Evolutionary conservation across 2,329 filamentous ascomycete genomes (phyloP), one percentile per base, ranked within the genome.

Genomic region (Elsinoe fawcettii): DNA sequence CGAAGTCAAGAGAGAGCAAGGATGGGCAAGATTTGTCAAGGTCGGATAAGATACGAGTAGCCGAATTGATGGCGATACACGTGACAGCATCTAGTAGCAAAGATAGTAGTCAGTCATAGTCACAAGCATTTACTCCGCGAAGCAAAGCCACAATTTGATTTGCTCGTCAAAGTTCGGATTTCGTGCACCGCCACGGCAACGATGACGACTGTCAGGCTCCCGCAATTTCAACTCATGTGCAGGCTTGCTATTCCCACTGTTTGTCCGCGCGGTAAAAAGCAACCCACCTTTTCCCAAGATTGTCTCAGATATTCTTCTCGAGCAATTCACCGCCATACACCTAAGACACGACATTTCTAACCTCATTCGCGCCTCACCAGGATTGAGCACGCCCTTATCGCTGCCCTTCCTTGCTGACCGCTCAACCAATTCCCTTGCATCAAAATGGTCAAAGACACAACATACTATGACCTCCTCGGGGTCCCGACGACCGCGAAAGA

Each of bases 381-480:
- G 39, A 43, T 22, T 20, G 39, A 9, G 39, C 39, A 43, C 39
- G 5, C 20, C 14, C 8, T 25, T 11, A 14, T 11, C 3, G 27
- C 43, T 2, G 2, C 5, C 43, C 43, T 22, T 12, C 16, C 43
- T 25, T n/a, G n/a, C 44, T 16, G 23, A 16, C 14, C 44, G n/a
- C 23, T 16, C 11, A 37, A 37, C 5, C 44, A 49, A 2, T 6
- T 16, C 30, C 12, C 5, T 14, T 11, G n/a, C 32, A n/a, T 41
- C 11, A 58, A 27, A 18, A 61, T 61, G 60, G 60, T 61, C 55
- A 61, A 60, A 53, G 90, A 95, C 73, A 95, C 89, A 59, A 77
- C 83, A 65, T 95, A 95, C 75, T 95, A 95, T 74, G 90, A 96
- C 74, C 84, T 83, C 65, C 79, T 96, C 37, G 88, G 87, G 68